Base-by-base conservation (phyloP, 2,329 filamentous ascomycete genomes). In the Onygenales sp. region DNA sequence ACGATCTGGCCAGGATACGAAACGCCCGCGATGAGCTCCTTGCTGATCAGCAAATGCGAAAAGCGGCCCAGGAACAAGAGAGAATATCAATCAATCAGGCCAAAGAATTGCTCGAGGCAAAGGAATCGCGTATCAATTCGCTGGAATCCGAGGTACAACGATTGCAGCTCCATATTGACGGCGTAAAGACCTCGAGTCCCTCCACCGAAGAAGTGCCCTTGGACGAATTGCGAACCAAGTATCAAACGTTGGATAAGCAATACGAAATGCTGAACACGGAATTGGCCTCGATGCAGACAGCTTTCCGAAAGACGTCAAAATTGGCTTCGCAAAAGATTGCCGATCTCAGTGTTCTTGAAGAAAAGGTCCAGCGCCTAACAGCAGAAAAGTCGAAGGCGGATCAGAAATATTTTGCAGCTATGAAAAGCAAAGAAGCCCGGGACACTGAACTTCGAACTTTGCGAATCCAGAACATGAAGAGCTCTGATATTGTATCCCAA, bases 301-400 rank as follows among this genome's bases (percentile, higher is more conserved):
- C 92, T 0, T 96, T 90, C 76, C 95, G 87, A 69, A 92, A 91
- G 69, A 87, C 91, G 51, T 89, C 91, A 65, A 83, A 84, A 21
- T 71, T 95, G 54, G 90, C 90, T 7, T 85, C 86, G 50, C 92
- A 89, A 73, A 97, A 95, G 70, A 83, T 95, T 36, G 80, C 86
- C 62, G 90, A 95, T 57, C 83, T 87, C 51, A 75, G 78, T 5
- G 77, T 79, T 3, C 75, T 89, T 65, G 91, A 97, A 71, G 90
- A 95, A 54, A 87, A 86, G 57, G 76, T 92, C 39, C 74, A 82
- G 14, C 77, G 87, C 27, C 74, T 94, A 17, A 82, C 82, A 42
- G 88, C 89, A 0, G 90, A 98, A 71, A 98, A 98, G 74, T 84
- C 86, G 59, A 97, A 96, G 70, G 92, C 92, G 1, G 93, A 98